A percentile compares a stretch with the other conserved stretches of the same genome.
Evolutionary conservation across 352 stramenopile species (phyloP).

Genomic region (Phytophthora rubi): DNA sequence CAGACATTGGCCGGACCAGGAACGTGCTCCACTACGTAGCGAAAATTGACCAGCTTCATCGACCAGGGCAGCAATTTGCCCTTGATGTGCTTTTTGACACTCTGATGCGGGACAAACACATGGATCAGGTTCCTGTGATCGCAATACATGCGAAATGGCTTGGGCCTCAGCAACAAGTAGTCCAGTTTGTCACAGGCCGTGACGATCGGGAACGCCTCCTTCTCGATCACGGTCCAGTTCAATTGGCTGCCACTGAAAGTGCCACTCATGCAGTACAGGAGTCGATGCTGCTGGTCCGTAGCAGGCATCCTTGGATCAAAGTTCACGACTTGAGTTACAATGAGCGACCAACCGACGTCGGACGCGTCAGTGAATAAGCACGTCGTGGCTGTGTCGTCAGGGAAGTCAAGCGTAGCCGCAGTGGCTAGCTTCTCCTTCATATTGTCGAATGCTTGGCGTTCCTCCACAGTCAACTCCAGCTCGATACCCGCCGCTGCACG

Average conservation of each 20-base stretch:
- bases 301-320: background rate
- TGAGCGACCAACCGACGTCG: slow-evolving; percentile 3
- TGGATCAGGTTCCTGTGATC: slow-evolving; percentile 13
- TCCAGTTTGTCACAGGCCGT: slow-evolving; percentile 9
- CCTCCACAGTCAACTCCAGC: background rate
- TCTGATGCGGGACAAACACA: slow-evolving; percentile 5
- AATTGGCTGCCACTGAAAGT: background rate
- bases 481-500: slow-evolving; percentile 1
- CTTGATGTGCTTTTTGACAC: slow-evolving; percentile 12
- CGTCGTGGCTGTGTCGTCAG: slow-evolving; percentile 2
- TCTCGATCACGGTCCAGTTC: slow-evolving; percentile 2
- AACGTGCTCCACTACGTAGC: slow-evolving; percentile 17
- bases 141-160: slow-evolving; percentile 3
- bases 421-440: slow-evolving; percentile 5
- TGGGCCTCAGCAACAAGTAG: slow-evolving; percentile 8
- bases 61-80: slow-evolving; percentile 17
- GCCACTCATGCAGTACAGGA: slow-evolving; percentile 1
- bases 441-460: slow-evolving; percentile 1
- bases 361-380: slow-evolving; percentile 4
- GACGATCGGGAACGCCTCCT: slow-evolving; percentile 5
- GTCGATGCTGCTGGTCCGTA: background rate
- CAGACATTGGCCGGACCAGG: slow-evolving; percentile 13
- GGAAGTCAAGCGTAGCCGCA: background rate
- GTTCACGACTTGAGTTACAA: background rate
- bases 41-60: slow-evolving; percentile 18